A percentile compares a stretch with the other conserved stretches of the same genome.
phyloP scores from a whole-genome alignment of 2,329 filamentous ascomycete species.

The Capronia epimyces region DNA sequence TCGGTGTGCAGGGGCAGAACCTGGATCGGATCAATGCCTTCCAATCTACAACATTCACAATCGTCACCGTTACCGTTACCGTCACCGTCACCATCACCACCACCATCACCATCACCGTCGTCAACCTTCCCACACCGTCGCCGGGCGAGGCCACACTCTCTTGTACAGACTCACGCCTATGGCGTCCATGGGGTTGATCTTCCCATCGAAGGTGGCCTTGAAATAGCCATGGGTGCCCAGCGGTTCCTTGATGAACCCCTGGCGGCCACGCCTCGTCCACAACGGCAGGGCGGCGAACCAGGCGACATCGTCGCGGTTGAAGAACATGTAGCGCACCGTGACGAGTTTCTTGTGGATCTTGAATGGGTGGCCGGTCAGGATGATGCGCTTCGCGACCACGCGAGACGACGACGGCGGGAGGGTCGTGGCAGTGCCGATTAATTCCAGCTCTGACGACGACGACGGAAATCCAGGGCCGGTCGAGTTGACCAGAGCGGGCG shows the following conservation, averaged over 20 bases:
- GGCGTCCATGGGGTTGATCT: slow-evolving; percentile 91
- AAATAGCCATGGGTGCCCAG: slow-evolving; percentile 99
- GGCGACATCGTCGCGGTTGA: slow-evolving; percentile 87
- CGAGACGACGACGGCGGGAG: slow-evolving; percentile 68
- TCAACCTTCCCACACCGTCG: slow-evolving; percentile 34
- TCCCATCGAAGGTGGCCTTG: slow-evolving; percentile 95
- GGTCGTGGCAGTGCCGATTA: slow-evolving; percentile 82
- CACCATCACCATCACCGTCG: neutral
- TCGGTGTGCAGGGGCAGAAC: too few species aligned
- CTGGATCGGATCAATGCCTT: too few species aligned
- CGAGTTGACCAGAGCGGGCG: slow-evolving; percentile 34
- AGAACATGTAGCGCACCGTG: slow-evolving; percentile 99
- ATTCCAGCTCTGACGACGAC: slow-evolving; percentile 52
- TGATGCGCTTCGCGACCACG: slow-evolving; percentile 87
- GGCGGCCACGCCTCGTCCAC: slow-evolving; percentile 85
- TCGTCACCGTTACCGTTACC: too few species aligned
- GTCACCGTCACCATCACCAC: neutral
- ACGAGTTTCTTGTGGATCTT: slow-evolving; percentile 98
- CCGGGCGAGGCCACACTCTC: slow-evolving; percentile 71
- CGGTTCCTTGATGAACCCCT: slow-evolving; percentile 87
- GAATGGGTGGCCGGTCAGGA: slow-evolving; percentile 92
- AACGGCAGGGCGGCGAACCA: slow-evolving; percentile 97
- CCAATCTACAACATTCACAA: too few species aligned
- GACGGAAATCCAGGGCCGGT: slow-evolving; percentile 42
- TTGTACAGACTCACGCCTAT: slow-evolving; percentile 88